Base-by-base conservation (phyloP, 345 rosid species). In the Raphanus raphanistrum region DNA sequence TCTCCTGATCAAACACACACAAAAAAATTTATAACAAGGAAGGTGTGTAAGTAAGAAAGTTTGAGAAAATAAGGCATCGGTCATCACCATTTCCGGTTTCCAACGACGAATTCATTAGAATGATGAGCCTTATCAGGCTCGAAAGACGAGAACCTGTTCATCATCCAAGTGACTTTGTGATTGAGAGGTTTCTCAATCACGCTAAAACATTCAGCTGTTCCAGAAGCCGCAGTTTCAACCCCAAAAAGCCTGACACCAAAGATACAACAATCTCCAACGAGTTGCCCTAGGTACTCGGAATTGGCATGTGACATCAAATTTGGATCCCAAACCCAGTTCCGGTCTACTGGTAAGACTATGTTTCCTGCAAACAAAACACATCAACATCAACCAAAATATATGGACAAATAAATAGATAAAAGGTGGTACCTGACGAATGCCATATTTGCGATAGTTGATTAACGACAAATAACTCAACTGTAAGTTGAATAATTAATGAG, bases 201-300 rank as follows among this genome's bases (percentile, higher is more conserved):
- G 16, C 17, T 4, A 48, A 48, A 48, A 48, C 54, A 13, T 48
- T 48, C 54, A 12, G 54, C 54, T 48, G 54, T 48, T 48, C 54
- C 54, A 6, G 2, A 12, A 3, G 15, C 16, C 4, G 16, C 16
- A 48, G 16, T 16, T 48, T 4, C 54, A 13, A 48, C 6, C 16
- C 54, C 67, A 66, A 0, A 0, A 41, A 72, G 15, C 63, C 60
- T 66, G 29, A 71, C 76, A 78, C 81, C 81, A 71, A 71, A 31
- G 52, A 78, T 17, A 66, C 54, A 58, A 72, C 73, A 65, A 32
- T 78, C 81, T 41, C 11, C 76, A 9, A 72, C 59, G 31, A 58
- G 54, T 10, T 17, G 57, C 4, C 76, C 81, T 21, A 65, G 6
- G 9, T 0, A 41, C 45, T 57, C 31, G 10, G 57, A 67, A 55